A percentile compares a stretch with the other conserved stretches of the same genome.
phyloP scores from a whole-genome alignment of 148 eudicot genomes.

The Rhododendron ovatum region DNA sequence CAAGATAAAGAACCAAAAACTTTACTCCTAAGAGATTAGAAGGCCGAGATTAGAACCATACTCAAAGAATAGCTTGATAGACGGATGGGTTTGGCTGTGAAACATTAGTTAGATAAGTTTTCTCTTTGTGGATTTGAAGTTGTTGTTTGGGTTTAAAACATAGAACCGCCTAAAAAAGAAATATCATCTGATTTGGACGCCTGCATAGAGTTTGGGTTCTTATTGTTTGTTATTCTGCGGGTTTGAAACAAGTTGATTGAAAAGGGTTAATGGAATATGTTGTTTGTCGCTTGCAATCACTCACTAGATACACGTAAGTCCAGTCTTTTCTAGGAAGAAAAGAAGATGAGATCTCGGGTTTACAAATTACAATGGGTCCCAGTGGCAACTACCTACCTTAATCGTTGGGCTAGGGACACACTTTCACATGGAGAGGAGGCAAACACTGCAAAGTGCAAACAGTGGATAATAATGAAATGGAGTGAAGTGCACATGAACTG shows the following conservation, averaged over 20 bases:
- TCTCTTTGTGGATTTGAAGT: neutral
- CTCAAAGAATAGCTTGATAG: neutral
- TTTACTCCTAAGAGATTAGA: neutral
- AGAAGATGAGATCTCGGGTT: neutral
- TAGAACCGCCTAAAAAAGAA: neutral
- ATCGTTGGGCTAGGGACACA: neutral
- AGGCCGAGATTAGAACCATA: neutral
- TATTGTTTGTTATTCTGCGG: neutral
- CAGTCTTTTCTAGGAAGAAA: neutral
- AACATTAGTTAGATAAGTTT: neutral
- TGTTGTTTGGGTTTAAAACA: neutral
- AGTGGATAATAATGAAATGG: neutral
- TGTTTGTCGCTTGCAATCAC: constrained; percentile 11
- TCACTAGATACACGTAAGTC: constrained; percentile 7
- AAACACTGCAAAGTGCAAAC: neutral
- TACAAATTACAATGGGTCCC: neutral
- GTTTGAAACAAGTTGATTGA: neutral
- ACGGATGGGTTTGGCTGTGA: neutral
- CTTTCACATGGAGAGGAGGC: neutral
- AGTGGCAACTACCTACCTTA: neutral
- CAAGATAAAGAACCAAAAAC: neutral
- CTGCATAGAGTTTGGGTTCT: too few relatives aligned
- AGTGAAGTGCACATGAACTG: neutral
- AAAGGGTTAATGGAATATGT: neutral
- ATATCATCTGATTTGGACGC: too few relatives aligned